These are phyloP conservation scores for Macroventuria anomochaeta DNA, from an alignment of 2,329 filamentous ascomycete species.

Conservation along the genomic window DNA sequence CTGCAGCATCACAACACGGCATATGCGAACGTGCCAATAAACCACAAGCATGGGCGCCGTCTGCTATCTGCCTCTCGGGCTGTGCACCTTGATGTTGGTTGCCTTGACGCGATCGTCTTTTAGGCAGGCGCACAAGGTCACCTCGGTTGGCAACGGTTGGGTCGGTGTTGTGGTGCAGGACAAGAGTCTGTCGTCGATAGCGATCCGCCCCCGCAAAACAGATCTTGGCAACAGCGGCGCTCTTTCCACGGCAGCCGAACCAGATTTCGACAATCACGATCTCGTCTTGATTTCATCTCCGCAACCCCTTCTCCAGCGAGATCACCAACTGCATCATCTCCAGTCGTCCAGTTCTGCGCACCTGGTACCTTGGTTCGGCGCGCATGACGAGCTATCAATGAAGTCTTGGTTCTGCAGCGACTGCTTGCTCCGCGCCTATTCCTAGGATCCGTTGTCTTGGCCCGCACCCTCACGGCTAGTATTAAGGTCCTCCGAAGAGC, in stretches of 20 bases:
- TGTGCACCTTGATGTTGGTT: constrained; percentile 3
- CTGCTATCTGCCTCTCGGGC: neutral
- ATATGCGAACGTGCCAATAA: neutral
- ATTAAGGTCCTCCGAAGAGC: constrained; percentile 4
- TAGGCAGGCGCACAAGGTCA: constrained; percentile 12
- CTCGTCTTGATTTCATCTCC: neutral
- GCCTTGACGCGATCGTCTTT: constrained; percentile 5
- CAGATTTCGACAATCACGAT: neutral
- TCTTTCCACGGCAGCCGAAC: neutral
- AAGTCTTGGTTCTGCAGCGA: constrained; percentile 18
- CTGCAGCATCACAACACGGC: neutral
- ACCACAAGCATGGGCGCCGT: neutral
- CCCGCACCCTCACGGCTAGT: neutral
- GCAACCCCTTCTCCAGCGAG: neutral
- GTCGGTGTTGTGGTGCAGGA: neutral
- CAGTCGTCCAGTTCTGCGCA: neutral
- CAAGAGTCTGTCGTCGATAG: neutral
- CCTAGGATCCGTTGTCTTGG: constrained; percentile 8
- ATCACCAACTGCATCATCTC: neutral
- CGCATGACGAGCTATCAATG: constrained; percentile 14
- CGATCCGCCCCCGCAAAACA: constrained; percentile 3
- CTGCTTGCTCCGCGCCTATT: constrained; percentile 13
- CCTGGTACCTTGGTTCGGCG: neutral
- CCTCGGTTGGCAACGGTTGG: constrained; percentile 13
- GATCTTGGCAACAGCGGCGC: neutral